phyloP scores from a whole-genome alignment of 768 basidiomycete genomes.

The Podaxis pistillaris region DNA sequence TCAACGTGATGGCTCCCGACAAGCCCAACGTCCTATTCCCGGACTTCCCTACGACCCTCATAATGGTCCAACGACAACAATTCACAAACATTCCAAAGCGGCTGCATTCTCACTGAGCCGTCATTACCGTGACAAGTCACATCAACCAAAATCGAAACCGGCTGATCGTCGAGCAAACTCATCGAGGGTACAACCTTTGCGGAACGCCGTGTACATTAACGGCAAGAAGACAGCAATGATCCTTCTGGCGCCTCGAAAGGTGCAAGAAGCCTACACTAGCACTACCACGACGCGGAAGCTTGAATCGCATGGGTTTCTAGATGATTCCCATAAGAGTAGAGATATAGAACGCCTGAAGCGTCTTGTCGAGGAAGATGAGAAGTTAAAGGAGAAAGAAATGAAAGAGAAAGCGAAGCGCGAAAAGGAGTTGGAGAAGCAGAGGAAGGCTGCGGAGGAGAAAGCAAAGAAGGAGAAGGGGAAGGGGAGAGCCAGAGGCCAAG shows the following conservation, averaged over 20 bases:
- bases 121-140: slow-evolving; percentile 38
- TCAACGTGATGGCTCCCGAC: slow-evolving; percentile 28
- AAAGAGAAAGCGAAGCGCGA: slow-evolving; percentile 22
- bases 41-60: slow-evolving; percentile 42
- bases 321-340: slow-evolving; percentile 40
- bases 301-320: slow-evolving; percentile 64
- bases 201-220: slow-evolving; percentile 17
- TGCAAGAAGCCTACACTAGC: slow-evolving; percentile 78
- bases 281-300: slow-evolving; percentile 71
- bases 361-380: slow-evolving; percentile 21
- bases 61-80: slow-evolving; percentile 61
- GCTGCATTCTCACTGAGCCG: slow-evolving; percentile 79
- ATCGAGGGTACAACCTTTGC: slow-evolving; percentile 23
- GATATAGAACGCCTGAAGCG: slow-evolving; percentile 25
- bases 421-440: slow-evolving; percentile 29
- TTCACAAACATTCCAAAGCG: slow-evolving; percentile 83
- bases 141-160: slow-evolving; percentile 6
- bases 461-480: slow-evolving; percentile 24
- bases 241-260: slow-evolving; percentile 67
- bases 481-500: slow-evolving; percentile 15
- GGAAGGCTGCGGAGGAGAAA: slow-evolving; percentile 26
- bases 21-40: neutral
- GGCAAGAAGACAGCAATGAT: slow-evolving; percentile 48
- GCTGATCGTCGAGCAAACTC: slow-evolving; percentile 20
- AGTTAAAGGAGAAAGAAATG: slow-evolving; percentile 22